phyloP scores from a whole-genome alignment of 2,329 filamentous ascomycete genomes.

The Diaporthe sp. region DNA sequence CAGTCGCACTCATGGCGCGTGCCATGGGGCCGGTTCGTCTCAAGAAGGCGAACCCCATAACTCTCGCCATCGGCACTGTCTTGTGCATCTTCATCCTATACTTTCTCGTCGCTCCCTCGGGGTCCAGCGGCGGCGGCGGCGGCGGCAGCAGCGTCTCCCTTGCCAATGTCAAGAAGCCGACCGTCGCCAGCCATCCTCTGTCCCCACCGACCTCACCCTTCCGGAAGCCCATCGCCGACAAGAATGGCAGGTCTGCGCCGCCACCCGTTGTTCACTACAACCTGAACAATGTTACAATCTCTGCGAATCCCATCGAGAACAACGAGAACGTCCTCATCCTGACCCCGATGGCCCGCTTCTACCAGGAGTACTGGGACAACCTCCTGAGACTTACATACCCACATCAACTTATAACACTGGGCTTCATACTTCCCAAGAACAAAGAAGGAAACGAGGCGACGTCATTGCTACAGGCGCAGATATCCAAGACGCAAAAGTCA shows the following conservation, averaged over 20 bases:
- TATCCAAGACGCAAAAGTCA: slow-evolving; percentile 84
- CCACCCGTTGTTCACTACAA: slow-evolving; percentile 94
- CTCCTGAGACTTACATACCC: slow-evolving; percentile 87
- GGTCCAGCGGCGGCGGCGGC: slow-evolving; percentile 59
- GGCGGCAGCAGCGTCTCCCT: slow-evolving; percentile 62
- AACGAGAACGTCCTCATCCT: slow-evolving; percentile 90
- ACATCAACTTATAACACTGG: slow-evolving; percentile 93
- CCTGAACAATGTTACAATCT: slow-evolving; percentile 94
- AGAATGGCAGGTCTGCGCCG: slow-evolving; percentile 70
- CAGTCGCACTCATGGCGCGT: slow-evolving; percentile 62
- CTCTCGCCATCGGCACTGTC: slow-evolving; percentile 78
- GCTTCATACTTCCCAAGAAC: slow-evolving; percentile 96
- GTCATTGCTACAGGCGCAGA: slow-evolving; percentile 83
- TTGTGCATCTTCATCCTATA: slow-evolving; percentile 80
- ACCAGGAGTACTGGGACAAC: slow-evolving; percentile 96
- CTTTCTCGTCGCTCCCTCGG: slow-evolving; percentile 71
- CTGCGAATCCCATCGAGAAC: slow-evolving; percentile 81
- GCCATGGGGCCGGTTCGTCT: slow-evolving; percentile 77
- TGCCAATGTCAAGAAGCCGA: slow-evolving; percentile 57
- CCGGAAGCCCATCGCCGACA: slow-evolving; percentile 71
- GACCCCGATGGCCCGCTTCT: slow-evolving; percentile 94
- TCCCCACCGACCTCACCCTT: slow-evolving; percentile 83
- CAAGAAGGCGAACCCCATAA: slow-evolving; percentile 84
- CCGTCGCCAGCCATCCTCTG: slow-evolving; percentile 75
- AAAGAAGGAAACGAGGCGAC: slow-evolving; percentile 93